Evolutionary conservation across 306 rosid species (phyloP).

Genomic region (Biancaea sappan): DNA sequence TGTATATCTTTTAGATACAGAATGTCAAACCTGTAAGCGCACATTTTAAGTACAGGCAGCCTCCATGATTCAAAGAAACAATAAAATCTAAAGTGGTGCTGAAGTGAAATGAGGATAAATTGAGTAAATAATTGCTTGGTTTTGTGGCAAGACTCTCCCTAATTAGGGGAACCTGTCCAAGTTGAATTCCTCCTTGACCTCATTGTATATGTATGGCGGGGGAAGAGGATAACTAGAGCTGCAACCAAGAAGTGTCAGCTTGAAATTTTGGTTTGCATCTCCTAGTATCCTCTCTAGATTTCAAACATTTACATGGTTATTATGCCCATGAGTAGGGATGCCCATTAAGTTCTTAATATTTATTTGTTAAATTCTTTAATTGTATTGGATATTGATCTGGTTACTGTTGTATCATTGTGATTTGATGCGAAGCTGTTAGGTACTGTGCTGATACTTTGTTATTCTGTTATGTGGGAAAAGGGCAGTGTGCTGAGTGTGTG

Average conservation of each 20-base stretch:
- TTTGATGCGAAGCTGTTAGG: conserved; percentile 26
- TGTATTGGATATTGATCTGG: conserved; percentile 13
- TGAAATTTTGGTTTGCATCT: conserved; percentile 14
- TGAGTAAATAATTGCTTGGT: conserved; percentile 2
- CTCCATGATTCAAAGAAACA: neutral
- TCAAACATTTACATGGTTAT: neutral
- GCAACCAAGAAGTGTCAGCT: neutral
- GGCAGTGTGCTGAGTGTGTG: no score
- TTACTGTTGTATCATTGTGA: neutral
- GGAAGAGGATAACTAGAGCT: neutral
- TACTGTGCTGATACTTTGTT: conserved; percentile 67
- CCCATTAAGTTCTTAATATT: neutral
- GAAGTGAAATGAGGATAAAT: conserved; percentile 6
- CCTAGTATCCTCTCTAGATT: neutral
- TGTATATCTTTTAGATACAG: neutral
- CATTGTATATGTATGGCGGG: neutral
- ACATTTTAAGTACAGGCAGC: neutral
- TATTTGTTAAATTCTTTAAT: neutral
- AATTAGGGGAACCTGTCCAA: neutral
- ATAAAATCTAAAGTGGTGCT: neutral
- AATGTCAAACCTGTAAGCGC: neutral
- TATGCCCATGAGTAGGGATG: neutral
- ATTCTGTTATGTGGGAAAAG: no score
- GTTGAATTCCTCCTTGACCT: conserved; percentile 22
- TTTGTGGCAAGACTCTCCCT: neutral